Evolutionary conservation across 306 rosid genomes (phyloP).

Genomic region (Glycine latifolia): DNA sequence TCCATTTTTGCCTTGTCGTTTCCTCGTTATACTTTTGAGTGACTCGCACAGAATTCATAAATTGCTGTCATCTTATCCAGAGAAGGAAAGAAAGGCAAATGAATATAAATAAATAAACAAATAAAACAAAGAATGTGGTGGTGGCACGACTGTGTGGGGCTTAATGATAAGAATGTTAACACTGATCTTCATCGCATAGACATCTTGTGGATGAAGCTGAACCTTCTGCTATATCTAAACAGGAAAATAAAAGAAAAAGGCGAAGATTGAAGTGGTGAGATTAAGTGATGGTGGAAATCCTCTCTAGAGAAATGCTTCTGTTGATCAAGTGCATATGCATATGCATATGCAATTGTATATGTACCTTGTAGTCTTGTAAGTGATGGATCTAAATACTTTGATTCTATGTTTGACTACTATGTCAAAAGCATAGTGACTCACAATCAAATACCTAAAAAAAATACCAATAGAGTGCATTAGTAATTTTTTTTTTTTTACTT

Average conservation of each 20-base stretch:
- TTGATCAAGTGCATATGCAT: slow-evolving; percentile 11
- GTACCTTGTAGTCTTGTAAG: not conserved
- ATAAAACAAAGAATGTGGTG: slow-evolving; percentile 10
- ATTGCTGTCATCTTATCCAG: slow-evolving; percentile 42
- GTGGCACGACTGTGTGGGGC: slow-evolving; percentile 39
- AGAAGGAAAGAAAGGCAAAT: not conserved
- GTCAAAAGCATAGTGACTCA: not conserved
- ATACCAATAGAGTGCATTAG: not conserved
- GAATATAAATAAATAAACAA: not conserved
- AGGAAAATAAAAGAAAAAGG: too few relatives aligned
- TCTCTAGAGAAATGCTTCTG: not conserved
- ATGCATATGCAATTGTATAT: not conserved
- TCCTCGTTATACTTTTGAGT: slow-evolving; percentile 23
- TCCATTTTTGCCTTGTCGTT: slow-evolving; percentile 26
- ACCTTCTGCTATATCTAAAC: not conserved
- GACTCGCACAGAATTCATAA: slow-evolving; percentile 10
- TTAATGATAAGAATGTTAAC: slow-evolving; percentile 36
- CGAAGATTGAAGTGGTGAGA: not conserved
- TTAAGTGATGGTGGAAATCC: slow-evolving; percentile 15
- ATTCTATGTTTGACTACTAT: not conserved
- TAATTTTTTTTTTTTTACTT: not conserved
- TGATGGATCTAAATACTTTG: not conserved
- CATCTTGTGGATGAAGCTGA: slow-evolving; percentile 23
- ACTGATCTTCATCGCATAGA: slow-evolving; percentile 32
- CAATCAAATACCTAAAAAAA: not conserved